Evolutionary conservation across 495 filamentous ascomycete genomes (phyloP), one percentile per base, ranked within the genome.

Genomic region (Baudoinia panamericana): DNA sequence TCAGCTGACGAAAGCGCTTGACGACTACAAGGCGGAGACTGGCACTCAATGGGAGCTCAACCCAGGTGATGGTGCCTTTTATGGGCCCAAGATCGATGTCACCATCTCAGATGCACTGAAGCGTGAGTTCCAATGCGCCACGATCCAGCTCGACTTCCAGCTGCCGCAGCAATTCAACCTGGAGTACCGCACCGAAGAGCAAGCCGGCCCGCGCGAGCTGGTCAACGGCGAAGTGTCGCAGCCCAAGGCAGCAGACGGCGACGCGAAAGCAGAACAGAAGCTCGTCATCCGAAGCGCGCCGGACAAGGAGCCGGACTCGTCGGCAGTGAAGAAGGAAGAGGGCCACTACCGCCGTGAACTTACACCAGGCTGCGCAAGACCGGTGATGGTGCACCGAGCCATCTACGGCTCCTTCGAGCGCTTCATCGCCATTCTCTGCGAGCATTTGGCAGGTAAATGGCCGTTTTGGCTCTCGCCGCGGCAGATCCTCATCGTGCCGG

Each of bases 381-480:
- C 90, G 2, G 90, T 97, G 51, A 92, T 96, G 70, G 90, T 97
- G 45, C 90, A 96, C 62, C 82, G 90, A 45, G 90, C 90, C 33
- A 90, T 97, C 57, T 78, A 84, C 36, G 90, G 90, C 39, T 83
- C 76, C 48, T 83, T 95, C 52, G 90, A 97, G 66, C 80, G 90
- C 30, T 94, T 97, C 65, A 79, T 92, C 43, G 90, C 80, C 39
- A 93, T 97, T 48, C 64, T 95, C 41, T 85, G 70, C 18, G 90
- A 97, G 65, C 90, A 96, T 59, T 97, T 94, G 55, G 90, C 68
- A 28, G 90, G 90, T 48, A 94, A 93, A 63, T 96, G 88, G 88
- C 90, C 90, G 0, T 93, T 95, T 71, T 97, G 90, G 90, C 63
- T 97, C 43, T 87, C 78, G 48, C 90, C 90, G 19, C 77, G 88